Conservation (phyloP, 75 land plant genomes). For the Chamaecyparis obtusa region DNA sequence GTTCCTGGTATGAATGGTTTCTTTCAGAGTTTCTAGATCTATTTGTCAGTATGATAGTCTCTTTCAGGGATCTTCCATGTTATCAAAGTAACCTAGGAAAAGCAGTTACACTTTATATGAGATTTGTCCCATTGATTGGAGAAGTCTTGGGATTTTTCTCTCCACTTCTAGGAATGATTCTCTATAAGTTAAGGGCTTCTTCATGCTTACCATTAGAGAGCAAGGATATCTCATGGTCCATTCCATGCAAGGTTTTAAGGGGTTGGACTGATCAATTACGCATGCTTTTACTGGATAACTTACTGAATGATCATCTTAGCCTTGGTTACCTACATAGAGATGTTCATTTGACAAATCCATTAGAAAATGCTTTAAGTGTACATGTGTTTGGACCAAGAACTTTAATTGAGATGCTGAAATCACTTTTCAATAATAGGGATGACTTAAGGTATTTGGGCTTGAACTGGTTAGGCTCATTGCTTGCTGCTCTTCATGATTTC, state of each 20-base stretch:
- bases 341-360: conserved; percentile 55
- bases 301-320: conserved; percentile 75
- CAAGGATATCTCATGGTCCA: conserved; percentile 47
- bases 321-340: conserved; percentile 71
- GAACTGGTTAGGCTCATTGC: conserved; percentile 69
- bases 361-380: conserved; percentile 73
- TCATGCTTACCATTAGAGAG: conserved; percentile 82
- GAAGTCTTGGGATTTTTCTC: conserved; percentile 94
- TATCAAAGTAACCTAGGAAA: conserved; percentile 51
- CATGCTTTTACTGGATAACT: conserved; percentile 52
- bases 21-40: conserved; percentile 74
- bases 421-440: conserved; percentile 39
- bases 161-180: conserved; percentile 74
- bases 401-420: conserved; percentile 50
- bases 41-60: conserved; percentile 51
- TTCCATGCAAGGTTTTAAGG: conserved; percentile 73
- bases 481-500: conserved; percentile 49
- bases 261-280: conserved; percentile 68
- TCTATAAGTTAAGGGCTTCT: conserved; percentile 56
- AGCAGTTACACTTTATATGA: conserved; percentile 72
- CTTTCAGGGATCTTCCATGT: conserved; percentile 67
- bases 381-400: conserved; percentile 65
- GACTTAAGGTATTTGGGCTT: conserved; percentile 47
- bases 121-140: conserved; percentile 85
- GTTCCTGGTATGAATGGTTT: conserved; percentile 97